phyloP scores from a whole-genome alignment of 805 yeast species.

The Saturnispora mendoncae region DNA sequence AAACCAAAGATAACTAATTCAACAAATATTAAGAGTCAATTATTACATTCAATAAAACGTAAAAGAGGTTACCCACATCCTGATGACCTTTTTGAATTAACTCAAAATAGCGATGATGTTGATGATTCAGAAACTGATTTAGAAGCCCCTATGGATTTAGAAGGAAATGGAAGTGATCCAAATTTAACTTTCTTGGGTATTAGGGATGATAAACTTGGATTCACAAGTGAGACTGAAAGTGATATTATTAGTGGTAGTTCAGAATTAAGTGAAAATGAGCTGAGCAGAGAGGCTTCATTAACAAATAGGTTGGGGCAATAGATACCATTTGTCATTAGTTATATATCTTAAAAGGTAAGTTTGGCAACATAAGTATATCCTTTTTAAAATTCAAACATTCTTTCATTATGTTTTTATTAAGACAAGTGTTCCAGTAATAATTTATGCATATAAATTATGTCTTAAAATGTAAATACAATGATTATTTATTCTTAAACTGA shows the following conservation, averaged over 20 bases:
- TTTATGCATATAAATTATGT: too few species aligned
- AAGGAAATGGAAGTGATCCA: conserved; percentile 5
- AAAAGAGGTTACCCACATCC: conserved; percentile 5
- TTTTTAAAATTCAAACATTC: too few species aligned
- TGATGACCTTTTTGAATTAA: conserved; percentile 4
- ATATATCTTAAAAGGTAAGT: too few species aligned
- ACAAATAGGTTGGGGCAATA: not conserved
- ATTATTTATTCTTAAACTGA: too few species aligned
- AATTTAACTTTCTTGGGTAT: conserved; percentile 16
- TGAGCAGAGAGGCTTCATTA: not conserved
- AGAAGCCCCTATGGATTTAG: conserved; percentile 6
- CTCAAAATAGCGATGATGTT: not conserved
- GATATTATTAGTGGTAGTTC: not conserved
- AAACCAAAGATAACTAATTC: not conserved
- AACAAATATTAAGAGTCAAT: not conserved
- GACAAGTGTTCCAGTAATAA: too few species aligned
- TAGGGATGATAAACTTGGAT: conserved; percentile 7
- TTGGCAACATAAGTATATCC: too few species aligned
- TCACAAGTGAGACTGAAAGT: conserved; percentile 1
- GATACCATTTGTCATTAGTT: too few species aligned
- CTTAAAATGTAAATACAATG: too few species aligned
- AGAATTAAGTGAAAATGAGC: conserved; percentile 7
- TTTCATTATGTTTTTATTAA: too few species aligned
- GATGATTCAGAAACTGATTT: conserved; percentile 1
- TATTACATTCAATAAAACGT: conserved; percentile 3